Evolutionary conservation across 768 basidiomycete species (phyloP).

Genomic region (Mycena vitilis): DNA sequence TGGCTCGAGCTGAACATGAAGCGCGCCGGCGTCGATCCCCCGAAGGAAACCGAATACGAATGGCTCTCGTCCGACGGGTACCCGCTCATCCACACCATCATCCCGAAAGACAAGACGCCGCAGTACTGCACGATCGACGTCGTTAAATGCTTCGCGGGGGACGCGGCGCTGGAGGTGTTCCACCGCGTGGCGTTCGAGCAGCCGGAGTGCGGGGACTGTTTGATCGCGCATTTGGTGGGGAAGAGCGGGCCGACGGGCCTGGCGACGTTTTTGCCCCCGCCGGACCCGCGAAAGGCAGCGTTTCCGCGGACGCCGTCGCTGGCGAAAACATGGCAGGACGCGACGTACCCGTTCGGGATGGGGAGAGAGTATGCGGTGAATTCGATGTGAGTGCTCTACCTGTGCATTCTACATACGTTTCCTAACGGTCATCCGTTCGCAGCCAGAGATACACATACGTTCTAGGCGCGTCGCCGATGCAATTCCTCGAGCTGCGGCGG

Average conservation of each 20-base stretch:
- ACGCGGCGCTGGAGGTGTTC: conserved; percentile 20
- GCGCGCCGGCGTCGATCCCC: conserved; percentile 10
- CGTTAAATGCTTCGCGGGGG: conserved; percentile 10
- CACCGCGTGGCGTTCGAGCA: conserved; percentile 33
- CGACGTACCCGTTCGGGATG: conserved; percentile 13
- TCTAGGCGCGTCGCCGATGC: conserved; percentile 24
- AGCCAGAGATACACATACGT: conserved; percentile 36
- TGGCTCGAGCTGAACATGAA: conserved; percentile 15
- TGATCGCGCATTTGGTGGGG: conserved; percentile 33
- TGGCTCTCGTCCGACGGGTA: conserved; percentile 34
- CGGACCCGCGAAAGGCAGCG: not conserved
- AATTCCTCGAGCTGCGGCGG: conserved; percentile 23
- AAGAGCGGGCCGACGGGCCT: conserved; percentile 28
- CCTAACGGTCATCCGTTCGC: not conserved
- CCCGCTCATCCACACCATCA: conserved; percentile 26
- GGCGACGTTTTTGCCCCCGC: conserved; percentile 29
- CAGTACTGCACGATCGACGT: conserved; percentile 24
- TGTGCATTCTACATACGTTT: not conserved
- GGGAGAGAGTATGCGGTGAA: conserved; percentile 24
- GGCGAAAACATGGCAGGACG: conserved; percentile 30
- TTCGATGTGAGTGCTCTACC: conserved; percentile 18
- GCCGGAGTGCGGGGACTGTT: conserved; percentile 34
- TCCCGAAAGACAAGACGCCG: not conserved
- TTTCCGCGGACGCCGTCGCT: not conserved
- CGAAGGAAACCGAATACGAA: conserved; percentile 28